Evolutionary conservation across 1,139 yeast genomes (phyloP).

Genomic region (Sugiyamaella neomexicana): DNA sequence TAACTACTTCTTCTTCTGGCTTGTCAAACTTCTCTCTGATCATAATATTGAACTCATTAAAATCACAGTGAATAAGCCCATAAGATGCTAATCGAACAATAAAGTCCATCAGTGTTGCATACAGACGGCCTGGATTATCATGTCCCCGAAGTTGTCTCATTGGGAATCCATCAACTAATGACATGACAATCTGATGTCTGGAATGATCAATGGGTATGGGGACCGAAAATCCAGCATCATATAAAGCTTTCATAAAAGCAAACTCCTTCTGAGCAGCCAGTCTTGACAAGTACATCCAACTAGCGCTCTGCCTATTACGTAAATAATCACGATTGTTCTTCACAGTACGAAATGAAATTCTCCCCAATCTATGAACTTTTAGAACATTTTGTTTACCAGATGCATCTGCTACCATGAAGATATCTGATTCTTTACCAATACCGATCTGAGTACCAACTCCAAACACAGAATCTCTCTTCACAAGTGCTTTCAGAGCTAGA

Average conservation of each 20-base stretch:
- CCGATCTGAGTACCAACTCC: constrained; percentile 89
- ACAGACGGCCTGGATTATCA: constrained; percentile 64
- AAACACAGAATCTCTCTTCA: constrained; percentile 66
- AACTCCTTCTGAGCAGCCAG: constrained; percentile 92
- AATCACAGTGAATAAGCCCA: constrained; percentile 96
- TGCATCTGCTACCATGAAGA: constrained; percentile 77
- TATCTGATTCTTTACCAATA: constrained; percentile 96
- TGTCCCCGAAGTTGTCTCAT: constrained; percentile 81
- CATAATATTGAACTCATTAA: constrained; percentile 93
- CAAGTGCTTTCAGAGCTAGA: constrained; percentile 79
- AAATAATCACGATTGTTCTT: constrained; percentile 92
- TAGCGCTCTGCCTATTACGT: constrained; percentile 62
- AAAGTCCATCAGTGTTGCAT: constrained; percentile 82
- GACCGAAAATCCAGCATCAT: constrained; percentile 75
- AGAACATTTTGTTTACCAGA: constrained; percentile 67
- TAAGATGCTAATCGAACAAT: constrained; percentile 78
- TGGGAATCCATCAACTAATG: constrained; percentile 81
- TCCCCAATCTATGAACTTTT: constrained; percentile 89
- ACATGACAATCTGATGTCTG: constrained; percentile 92
- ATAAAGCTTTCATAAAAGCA: constrained; percentile 76
- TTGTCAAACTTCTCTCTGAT: constrained; percentile 60
- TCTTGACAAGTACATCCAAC: constrained; percentile 91
- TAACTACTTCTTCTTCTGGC: constrained; percentile 63
- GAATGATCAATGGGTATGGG: constrained; percentile 89
- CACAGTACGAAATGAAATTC: constrained; percentile 89